These are phyloP conservation scores for Trypanosoma boissoni DNA, from an alignment of 208 protist species.

Conservation along the genomic window DNA sequence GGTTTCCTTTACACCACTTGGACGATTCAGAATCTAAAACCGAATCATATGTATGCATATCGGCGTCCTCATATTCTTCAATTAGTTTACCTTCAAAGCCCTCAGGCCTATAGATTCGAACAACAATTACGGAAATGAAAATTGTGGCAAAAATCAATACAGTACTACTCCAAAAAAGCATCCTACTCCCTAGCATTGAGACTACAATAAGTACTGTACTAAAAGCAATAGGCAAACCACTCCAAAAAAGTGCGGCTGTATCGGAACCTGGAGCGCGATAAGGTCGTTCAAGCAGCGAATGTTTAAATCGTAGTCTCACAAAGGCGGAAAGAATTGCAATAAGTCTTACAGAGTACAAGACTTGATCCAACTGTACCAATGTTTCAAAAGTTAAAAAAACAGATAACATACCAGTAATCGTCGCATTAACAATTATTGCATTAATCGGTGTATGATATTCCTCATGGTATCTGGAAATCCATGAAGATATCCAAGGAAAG, in stretches of 20 bases:
- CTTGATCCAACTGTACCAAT: slow-evolving; percentile 80
- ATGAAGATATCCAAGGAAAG: slow-evolving; percentile 75
- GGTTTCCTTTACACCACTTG: slow-evolving; percentile 68
- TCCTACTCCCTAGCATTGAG: slow-evolving; percentile 43
- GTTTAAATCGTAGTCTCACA: slow-evolving; percentile 57
- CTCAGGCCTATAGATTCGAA: slow-evolving; percentile 58
- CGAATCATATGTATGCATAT: slow-evolving; percentile 79
- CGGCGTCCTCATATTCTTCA: slow-evolving; percentile 84
- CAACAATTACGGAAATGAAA: slow-evolving; percentile 55
- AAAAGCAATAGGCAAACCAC: slow-evolving; percentile 72
- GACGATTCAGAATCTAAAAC: slow-evolving; percentile 66
- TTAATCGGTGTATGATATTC: slow-evolving; percentile 65
- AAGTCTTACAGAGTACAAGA: slow-evolving; percentile 82
- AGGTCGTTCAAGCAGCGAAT: slow-evolving; percentile 76
- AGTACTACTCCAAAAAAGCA: slow-evolving; percentile 54
- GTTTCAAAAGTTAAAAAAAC: slow-evolving; percentile 74
- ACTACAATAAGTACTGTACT: slow-evolving; percentile 66
- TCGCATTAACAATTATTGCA: slow-evolving; percentile 77
- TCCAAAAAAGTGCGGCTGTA: slow-evolving; percentile 42
- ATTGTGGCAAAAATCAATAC: slow-evolving; percentile 57
- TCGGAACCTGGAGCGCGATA: slow-evolving; percentile 70
- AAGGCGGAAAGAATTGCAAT: slow-evolving; percentile 74
- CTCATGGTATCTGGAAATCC: slow-evolving; percentile 55
- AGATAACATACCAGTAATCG: slow-evolving; percentile 70
- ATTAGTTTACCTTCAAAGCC: slow-evolving; percentile 82